Evolutionary conservation across 768 basidiomycete genomes (phyloP), one percentile per base, ranked within the genome.

Genomic region (Mycena rebaudengoi): DNA sequence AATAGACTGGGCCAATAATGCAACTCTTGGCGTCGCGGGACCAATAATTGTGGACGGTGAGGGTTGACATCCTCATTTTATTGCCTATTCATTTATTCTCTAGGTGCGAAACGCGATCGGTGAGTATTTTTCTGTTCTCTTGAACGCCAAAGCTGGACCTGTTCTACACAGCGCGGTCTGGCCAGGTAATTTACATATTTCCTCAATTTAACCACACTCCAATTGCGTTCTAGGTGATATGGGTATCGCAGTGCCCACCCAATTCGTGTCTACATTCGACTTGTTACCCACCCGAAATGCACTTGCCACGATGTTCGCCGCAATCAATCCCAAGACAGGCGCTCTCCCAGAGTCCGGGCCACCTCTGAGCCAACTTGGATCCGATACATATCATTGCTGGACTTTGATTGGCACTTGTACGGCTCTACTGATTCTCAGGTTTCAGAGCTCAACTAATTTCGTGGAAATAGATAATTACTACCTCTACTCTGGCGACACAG

Each of bases 241-340:
- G 86, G 87, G 87, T 13, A 85, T 88, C 32, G 87, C 86, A 0
- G 86, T 87, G 8, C 85, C 87, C 0, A 82, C 86, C 1, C 83
- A 85, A 68, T 88, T 88, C 62, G 87, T 88, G 0, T 87, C 86
- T 0, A 88, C 86, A 0, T 85, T 85, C 65, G 87, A 88, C 64
- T 79, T 88, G 4, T 60, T 86, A 2, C 83, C 86, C 0, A 86
- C 86, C 0, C 77, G 80, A 18, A 88, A 87, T 63, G 86, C 87
- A 0, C 78, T 88, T 4, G 79, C 83, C 2, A 88, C 86, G 1
- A 86, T 86, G 85, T 87, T 87, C 66, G 76, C 84, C 3, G 78
- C 79, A 2, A 83, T 85, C 59, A 80, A 87, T 55, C 82, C 86
- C 0, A 68, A 28, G 16, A 88, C 85, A 0, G 86, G 87, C 7